Percentiles rank a stretch among this genome's conserved stretches.
Evolutionary conservation across 331 rosid species (phyloP).

Genomic region (Erythrophleum ivorense): DNA sequence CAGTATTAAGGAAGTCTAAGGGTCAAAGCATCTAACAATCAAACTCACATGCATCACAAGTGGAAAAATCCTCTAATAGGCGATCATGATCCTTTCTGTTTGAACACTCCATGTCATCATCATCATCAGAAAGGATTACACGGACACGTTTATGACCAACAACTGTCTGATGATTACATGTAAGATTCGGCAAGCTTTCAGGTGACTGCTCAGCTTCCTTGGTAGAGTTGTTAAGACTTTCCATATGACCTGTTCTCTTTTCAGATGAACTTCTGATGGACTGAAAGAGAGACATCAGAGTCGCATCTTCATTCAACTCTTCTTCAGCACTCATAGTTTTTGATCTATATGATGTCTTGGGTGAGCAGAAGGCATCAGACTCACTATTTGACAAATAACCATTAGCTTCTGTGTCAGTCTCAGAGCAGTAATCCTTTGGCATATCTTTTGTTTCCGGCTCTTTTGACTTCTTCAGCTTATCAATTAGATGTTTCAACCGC

Average conservation of each 20-base stretch:
- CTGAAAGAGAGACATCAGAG: conserved; percentile 56
- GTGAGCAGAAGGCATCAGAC: conserved; percentile 53
- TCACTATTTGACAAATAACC: conserved; percentile 51
- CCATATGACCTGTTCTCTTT: conserved; percentile 44
- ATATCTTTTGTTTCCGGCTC: conserved; percentile 46
- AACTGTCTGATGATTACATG: conserved; percentile 48
- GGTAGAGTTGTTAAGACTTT: conserved; percentile 42
- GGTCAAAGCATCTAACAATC: conserved; percentile 38
- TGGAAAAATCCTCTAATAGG: conserved; percentile 53
- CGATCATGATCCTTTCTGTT: conserved; percentile 47
- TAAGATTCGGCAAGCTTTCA: conserved; percentile 48
- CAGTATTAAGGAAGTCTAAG: conserved; percentile 30
- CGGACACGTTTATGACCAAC: conserved; percentile 71
- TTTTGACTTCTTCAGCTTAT: conserved; percentile 57
- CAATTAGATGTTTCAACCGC: conserved; percentile 74
- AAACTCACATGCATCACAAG: conserved; percentile 64
- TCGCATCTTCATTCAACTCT: conserved; percentile 56
- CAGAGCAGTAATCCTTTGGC: conserved; percentile 78
- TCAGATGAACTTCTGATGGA: conserved; percentile 52
- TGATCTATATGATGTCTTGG: conserved; percentile 48
- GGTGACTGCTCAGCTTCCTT: conserved; percentile 48
- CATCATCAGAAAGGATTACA: conserved; percentile 80
- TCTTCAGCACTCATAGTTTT: conserved; percentile 46
- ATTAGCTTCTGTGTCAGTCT: conserved; percentile 74
- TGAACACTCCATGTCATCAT: conserved; percentile 51